Evolutionary conservation across 805 yeast species (phyloP).

Genomic region (Candida taoyuanica): DNA sequence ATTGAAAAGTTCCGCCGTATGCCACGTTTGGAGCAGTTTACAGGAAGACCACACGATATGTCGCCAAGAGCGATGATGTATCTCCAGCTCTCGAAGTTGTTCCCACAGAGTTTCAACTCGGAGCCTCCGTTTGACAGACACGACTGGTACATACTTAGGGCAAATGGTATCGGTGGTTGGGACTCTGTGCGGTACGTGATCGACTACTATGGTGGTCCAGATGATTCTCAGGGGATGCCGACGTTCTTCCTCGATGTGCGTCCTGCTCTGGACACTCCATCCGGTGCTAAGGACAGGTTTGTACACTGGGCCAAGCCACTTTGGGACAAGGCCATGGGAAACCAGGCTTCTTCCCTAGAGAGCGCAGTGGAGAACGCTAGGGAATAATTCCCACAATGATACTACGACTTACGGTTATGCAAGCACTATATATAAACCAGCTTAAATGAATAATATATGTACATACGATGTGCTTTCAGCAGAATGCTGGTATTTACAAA

Average conservation of each 20-base stretch:
- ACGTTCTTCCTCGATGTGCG: constrained; percentile 90
- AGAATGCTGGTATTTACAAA: too few species aligned
- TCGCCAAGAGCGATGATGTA: constrained; percentile 81
- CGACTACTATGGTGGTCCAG: constrained; percentile 96
- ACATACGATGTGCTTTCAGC: too few species aligned
- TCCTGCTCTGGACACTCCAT: constrained; percentile 78
- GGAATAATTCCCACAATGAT: too few species aligned
- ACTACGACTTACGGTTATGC: too few species aligned
- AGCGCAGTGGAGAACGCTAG: constrained; percentile 6
- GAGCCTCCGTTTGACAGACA: constrained; percentile 97
- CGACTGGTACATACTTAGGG: constrained; percentile 93
- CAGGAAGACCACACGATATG: constrained; percentile 85
- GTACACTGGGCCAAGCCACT: constrained; percentile 61
- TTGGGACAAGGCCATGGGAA: constrained; percentile 60
- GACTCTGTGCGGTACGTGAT: constrained; percentile 82
- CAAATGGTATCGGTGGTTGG: constrained; percentile 46
- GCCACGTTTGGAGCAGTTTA: constrained; percentile 80
- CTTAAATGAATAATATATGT: too few species aligned
- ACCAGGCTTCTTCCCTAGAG: constrained; percentile 3
- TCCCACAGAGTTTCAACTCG: constrained; percentile 67
- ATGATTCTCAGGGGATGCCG: constrained; percentile 85
- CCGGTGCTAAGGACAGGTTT: constrained; percentile 64
- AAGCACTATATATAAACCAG: too few species aligned
- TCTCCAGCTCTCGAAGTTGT: constrained; percentile 57
- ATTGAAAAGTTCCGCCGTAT: constrained; percentile 46